These are phyloP conservation scores for Myxozyma neglecta DNA, from an alignment of 805 yeast genomes.

Conservation along the genomic window DNA sequence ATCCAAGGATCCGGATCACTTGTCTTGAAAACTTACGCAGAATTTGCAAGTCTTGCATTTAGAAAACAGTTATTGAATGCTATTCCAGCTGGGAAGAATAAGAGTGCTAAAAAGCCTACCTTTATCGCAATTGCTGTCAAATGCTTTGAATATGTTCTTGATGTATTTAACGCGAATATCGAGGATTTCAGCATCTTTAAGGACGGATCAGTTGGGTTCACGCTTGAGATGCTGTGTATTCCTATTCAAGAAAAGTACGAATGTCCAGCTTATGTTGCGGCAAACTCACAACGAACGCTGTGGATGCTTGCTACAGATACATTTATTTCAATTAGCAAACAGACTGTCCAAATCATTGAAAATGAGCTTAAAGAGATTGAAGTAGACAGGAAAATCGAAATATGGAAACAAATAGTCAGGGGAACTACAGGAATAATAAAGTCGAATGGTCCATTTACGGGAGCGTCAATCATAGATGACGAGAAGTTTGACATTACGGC, in stretches of 20 bases:
- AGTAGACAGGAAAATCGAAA: conserved; percentile 1
- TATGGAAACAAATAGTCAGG: conserved; percentile 40
- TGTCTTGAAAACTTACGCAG: conserved; percentile 19
- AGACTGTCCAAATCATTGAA: conserved; percentile 42
- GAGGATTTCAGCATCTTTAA: conserved; percentile 4
- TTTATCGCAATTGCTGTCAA: conserved; percentile 23
- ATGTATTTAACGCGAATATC: conserved; percentile 6
- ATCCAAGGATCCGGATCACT: conserved; percentile 18
- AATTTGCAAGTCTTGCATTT: conserved; percentile 30
- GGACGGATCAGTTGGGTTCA: conserved; percentile 32
- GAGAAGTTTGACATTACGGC: conserved; percentile 51
- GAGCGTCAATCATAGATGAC: conserved; percentile 37
- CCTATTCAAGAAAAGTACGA: conserved; percentile 30
- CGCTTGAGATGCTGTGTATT: conserved; percentile 23
- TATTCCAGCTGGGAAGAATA: conserved; percentile 11
- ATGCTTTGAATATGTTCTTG: conserved; percentile 14
- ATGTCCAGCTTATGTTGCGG: conserved; percentile 17
- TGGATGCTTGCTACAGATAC: conserved; percentile 30
- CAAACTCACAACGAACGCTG: conserved; percentile 11
- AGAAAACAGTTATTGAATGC: conserved; percentile 2
- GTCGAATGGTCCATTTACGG: conserved; percentile 41
- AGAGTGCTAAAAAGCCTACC: conserved; percentile 23
- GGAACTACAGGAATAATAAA: conserved; percentile 36
- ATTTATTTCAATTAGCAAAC: conserved; percentile 27
- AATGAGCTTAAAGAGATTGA: not conserved